Conservation (phyloP, 345 rosid species). For the Kandelia obovata region DNA sequence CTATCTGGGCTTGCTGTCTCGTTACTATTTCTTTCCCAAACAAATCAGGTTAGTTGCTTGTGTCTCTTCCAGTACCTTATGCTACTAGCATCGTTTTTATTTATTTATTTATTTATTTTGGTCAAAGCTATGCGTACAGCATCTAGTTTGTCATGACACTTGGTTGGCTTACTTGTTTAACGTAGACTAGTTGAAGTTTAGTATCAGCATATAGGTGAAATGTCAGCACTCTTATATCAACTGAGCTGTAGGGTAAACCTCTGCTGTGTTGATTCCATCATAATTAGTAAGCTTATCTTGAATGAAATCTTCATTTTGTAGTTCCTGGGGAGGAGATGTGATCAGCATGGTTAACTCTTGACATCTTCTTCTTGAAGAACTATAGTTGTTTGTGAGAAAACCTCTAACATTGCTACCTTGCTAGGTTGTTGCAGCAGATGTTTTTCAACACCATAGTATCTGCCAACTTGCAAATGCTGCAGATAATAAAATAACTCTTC, state of each 20-base stretch:
- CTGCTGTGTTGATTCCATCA: background rate
- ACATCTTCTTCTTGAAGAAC: constrained; percentile 6
- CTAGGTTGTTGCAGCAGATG: constrained; percentile 63
- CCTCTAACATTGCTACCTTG: constrained; percentile 1
- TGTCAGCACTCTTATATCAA: background rate
- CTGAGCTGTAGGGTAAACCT: background rate
- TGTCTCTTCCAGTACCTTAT: background rate
- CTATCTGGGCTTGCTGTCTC: constrained; percentile 68
- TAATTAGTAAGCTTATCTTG: background rate
- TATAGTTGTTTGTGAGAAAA: constrained; percentile 5
- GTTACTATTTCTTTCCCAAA: constrained; percentile 50
- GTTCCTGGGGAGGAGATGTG: background rate
- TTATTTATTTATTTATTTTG: background rate
- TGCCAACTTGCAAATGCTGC: constrained; percentile 62
- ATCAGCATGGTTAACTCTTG: background rate
- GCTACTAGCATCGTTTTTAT: background rate
- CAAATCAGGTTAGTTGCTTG: constrained; percentile 49
- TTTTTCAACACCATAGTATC: constrained; percentile 32
- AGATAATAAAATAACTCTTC: constrained; percentile 44
- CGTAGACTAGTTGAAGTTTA: background rate
- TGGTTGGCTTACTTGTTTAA: background rate
- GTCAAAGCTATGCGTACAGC: background rate
- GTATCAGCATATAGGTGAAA: background rate
- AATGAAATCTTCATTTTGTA: background rate
- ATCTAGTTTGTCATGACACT: background rate